Conservation (phyloP, 148 eudicot genomes). For the Fallopia convolvulus region DNA sequence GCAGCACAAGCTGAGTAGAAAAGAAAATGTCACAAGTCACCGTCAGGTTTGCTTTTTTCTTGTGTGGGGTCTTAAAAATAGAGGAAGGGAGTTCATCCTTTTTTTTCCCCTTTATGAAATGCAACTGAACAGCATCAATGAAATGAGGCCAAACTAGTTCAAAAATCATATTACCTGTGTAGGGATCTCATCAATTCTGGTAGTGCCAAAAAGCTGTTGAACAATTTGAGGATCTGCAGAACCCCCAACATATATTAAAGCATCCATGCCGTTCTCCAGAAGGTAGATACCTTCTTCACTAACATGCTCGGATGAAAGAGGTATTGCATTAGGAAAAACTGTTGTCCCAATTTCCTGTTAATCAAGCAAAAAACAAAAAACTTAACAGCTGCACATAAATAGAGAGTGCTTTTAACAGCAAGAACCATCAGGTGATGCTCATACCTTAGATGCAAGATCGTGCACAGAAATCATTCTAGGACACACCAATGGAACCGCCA, state of each 20-base stretch:
- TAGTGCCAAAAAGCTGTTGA: constrained; percentile 55
- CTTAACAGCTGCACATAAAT: background rate
- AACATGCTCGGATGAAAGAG: constrained; percentile 88
- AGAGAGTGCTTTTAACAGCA: background rate
- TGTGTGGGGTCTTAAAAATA: background rate
- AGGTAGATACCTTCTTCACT: constrained; percentile 77
- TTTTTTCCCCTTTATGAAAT: background rate
- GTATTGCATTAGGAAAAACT: constrained; percentile 50
- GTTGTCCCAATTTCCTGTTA: constrained; percentile 59
- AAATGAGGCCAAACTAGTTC: background rate
- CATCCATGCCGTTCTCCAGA: constrained; percentile 92
- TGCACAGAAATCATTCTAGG: constrained; percentile 88
- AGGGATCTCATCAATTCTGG: constrained; percentile 64
- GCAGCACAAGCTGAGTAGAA: constrained; percentile 62
- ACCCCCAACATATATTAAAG: constrained; percentile 63
- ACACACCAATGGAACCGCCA: constrained; percentile 92
- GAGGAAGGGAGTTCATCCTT: background rate
- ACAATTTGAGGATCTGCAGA: constrained; percentile 53
- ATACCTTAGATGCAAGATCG: constrained; percentile 77
- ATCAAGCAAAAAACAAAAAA: constrained; percentile 9
- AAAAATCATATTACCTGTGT: constrained; percentile 43
- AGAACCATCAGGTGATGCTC: background rate
- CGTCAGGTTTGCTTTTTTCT: background rate
- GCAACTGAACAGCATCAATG: background rate
- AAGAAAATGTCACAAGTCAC: constrained; percentile 11